Base-by-base conservation (phyloP, 805 yeast genomes). In the Isabelozyma pseudorhagii region DNA sequence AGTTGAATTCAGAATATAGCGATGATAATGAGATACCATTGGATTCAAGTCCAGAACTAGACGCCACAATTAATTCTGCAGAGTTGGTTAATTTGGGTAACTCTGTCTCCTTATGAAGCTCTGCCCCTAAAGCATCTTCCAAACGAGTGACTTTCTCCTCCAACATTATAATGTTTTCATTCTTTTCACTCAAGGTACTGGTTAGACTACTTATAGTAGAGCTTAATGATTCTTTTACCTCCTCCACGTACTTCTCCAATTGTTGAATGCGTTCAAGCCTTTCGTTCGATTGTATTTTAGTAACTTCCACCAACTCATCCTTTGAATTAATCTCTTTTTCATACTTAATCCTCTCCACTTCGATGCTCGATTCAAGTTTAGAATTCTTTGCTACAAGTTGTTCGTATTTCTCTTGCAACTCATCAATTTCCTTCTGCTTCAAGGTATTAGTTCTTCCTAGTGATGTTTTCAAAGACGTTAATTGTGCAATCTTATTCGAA, bases 21-120 rank as follows among this genome's bases (percentile, higher is more conserved):
- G 87, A 80, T 3, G 88, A 83, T 39, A 88, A 69, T 0, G 92
- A 82, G 7, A 87, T 77, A 8, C 85, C 84, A 43, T 57, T 58
- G 5, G 66, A 53, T 18, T 59, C 63, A 31, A 31, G 36, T 8
- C 36, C 36, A 5, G 36, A 31, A 40, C 72, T 70, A 8, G 83
- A 71, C 18, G 83, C 75, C 5, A 28, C 45, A 38, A 79, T 77
- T 11, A 67, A 40, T 44, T 80, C 78, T 1, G 89, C 87, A 7
- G 87, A 76, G 6, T 84, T 80, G 0, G 87, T 75, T 46, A 84
- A 64, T 25, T 72, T 65, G 1, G 77, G 76, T 39, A 71, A 61
- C 14, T 67, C 72, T 7, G 71, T 67, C 46, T 70, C 76, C 52
- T 66, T 66, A 45, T 68, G 70, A 40, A 72, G 58, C 52, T 72